Percentiles rank a stretch among this genome's conserved stretches.
phyloP scores from a whole-genome alignment of 2,329 filamentous ascomycete species.

The Aureobasidium sp. region DNA sequence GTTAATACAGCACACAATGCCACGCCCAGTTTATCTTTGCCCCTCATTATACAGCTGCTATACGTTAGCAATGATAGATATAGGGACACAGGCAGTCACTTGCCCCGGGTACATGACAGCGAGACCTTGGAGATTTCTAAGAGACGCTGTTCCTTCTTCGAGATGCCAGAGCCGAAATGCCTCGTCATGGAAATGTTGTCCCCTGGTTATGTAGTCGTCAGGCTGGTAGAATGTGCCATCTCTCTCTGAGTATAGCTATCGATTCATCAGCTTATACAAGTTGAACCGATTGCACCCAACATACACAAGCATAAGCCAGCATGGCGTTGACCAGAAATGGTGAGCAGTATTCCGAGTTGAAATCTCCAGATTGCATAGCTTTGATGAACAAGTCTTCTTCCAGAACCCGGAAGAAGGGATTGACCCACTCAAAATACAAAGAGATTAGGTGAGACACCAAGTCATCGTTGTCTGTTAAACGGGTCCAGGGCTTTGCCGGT shows the following conservation, averaged over 20 bases:
- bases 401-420: conserved; percentile 25
- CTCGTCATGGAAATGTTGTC: conserved; percentile 14
- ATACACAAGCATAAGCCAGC: conserved; percentile 17
- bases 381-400: conserved; percentile 28
- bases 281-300: not conserved
- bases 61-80: not conserved
- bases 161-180: conserved; percentile 12
- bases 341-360: conserved; percentile 25
- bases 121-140: not conserved
- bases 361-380: conserved; percentile 26
- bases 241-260: conserved; percentile 13
- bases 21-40: conserved; percentile 2
- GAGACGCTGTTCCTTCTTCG: conserved; percentile 7
- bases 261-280: not conserved
- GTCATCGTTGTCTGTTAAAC: conserved; percentile 19
- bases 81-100: not conserved
- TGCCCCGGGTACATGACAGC: not conserved
- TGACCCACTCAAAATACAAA: conserved; percentile 14
- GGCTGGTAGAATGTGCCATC: conserved; percentile 10
- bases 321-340: conserved; percentile 30
- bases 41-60: conserved; percentile 1
- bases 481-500: conserved; percentile 25
- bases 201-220: conserved; percentile 11
- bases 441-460: conserved; percentile 28
- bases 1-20: not conserved